phyloP scores from a whole-genome alignment of 768 basidiomycete species.

The Mycena galopus region DNA sequence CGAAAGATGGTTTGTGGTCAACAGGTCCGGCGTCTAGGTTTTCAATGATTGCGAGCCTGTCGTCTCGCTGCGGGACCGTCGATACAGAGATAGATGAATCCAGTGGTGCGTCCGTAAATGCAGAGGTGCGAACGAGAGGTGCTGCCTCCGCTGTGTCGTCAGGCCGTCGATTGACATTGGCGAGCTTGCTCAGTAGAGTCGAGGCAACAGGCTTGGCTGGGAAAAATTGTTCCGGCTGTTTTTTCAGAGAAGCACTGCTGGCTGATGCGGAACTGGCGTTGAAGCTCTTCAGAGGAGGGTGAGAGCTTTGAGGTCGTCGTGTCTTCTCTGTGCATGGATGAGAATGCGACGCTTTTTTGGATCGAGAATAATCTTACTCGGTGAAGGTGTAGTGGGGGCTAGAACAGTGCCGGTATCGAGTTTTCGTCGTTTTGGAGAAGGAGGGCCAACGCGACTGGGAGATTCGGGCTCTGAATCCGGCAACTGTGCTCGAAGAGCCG shows the following conservation, averaged over 20 bases:
- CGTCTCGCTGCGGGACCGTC: constrained; percentile 60
- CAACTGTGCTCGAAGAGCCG: constrained; percentile 55
- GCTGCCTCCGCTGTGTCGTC: constrained; percentile 24
- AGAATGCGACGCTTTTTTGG: constrained; percentile 52
- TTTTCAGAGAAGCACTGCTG: not conserved
- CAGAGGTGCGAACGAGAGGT: constrained; percentile 44
- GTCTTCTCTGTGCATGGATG: constrained; percentile 31
- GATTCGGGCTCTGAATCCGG: constrained; percentile 38
- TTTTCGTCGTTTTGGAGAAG: constrained; percentile 56
- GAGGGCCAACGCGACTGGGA: constrained; percentile 28
- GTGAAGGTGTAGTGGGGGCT: constrained; percentile 75
- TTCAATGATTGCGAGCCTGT: constrained; percentile 78
- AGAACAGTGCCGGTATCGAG: constrained; percentile 41
- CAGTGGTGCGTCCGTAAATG: constrained; percentile 53
- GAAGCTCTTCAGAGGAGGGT: constrained; percentile 20
- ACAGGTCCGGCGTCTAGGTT: constrained; percentile 83
- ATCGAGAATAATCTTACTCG: constrained; percentile 58
- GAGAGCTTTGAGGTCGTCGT: constrained; percentile 20
- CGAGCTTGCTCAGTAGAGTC: constrained; percentile 31
- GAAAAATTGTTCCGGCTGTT: constrained; percentile 12
- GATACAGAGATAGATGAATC: constrained; percentile 9
- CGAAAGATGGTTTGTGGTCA: constrained; percentile 76
- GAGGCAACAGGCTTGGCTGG: constrained; percentile 60
- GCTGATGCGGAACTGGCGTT: constrained; percentile 27
- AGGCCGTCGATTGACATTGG: constrained; percentile 16